A percentile compares a stretch with the other conserved stretches of the same genome.
Evolutionary conservation across 192 early-diverging fungal species (phyloP).

Genomic region (Chytriomyces sp.): DNA sequence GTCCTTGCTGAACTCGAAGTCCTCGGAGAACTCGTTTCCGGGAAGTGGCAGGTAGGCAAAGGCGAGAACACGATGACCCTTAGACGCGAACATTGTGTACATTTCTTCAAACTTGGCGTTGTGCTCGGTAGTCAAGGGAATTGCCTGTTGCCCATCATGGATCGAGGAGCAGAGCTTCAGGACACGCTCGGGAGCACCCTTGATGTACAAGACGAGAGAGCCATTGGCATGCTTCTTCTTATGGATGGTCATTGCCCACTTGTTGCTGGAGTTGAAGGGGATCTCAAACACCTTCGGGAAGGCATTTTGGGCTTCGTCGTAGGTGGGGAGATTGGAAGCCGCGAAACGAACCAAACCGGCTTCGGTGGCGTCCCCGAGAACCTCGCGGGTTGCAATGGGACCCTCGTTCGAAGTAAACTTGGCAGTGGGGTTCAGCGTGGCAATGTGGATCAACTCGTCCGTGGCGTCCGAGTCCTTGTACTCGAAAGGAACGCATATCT

Average conservation of each 20-base stretch:
- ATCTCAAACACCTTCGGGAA: conserved; percentile 93
- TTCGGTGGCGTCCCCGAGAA: conserved; percentile 86
- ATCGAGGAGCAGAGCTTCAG: conserved; percentile 77
- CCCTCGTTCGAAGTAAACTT: conserved; percentile 51
- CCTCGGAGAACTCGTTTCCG: conserved; percentile 61
- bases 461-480: conserved; percentile 61
- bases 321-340: conserved; percentile 63
- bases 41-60: conserved; percentile 83
- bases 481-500: conserved; percentile 56
- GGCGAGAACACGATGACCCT: conserved; percentile 88
- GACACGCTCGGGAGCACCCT: conserved; percentile 90
- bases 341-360: conserved; percentile 75
- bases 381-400: conserved; percentile 62
- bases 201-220: conserved; percentile 74
- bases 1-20: conserved; percentile 76
- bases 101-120: conserved; percentile 58
- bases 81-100: conserved; percentile 75
- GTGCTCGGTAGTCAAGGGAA: conserved; percentile 66
- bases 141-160: conserved; percentile 42
- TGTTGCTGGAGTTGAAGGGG: conserved; percentile 93
- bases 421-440: conserved; percentile 7
- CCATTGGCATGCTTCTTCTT: conserved; percentile 68
- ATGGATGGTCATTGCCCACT: conserved; percentile 87
- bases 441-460: conserved; percentile 4
- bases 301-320: conserved; percentile 65